Percentiles rank a stretch among this genome's conserved stretches.
Conservation (phyloP, 139 green algal genomes). For the Desmodesmus armatus region DNA sequence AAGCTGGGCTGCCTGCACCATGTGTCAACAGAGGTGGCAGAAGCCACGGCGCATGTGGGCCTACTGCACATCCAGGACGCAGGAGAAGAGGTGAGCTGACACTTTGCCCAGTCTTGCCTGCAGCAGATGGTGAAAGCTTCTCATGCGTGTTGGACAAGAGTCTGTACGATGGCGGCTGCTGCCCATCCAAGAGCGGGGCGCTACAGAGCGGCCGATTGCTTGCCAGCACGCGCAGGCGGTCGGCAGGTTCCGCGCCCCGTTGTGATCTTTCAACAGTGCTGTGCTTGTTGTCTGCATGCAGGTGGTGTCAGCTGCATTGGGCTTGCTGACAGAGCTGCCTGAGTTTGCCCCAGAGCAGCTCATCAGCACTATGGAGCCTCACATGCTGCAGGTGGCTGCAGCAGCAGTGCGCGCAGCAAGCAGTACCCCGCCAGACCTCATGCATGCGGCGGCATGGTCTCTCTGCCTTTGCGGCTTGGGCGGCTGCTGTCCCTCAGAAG, state of each 20-base stretch:
- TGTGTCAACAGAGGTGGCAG: background rate
- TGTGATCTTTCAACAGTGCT: too few species aligned
- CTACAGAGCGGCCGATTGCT: background rate
- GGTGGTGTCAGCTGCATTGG: conserved; percentile 1
- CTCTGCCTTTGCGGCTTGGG: conserved; percentile 5
- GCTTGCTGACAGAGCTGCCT: conserved; percentile 30
- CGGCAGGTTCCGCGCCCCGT: background rate
- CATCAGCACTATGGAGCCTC: conserved; percentile 4
- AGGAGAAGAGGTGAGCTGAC: background rate
- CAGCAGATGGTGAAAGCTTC: too few species aligned
- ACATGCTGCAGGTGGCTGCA: conserved; percentile 22
- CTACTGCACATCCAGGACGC: background rate
- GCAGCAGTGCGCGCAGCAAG: conserved; percentile 9
- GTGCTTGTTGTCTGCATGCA: background rate
- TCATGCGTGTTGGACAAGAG: too few species aligned
- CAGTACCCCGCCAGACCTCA: background rate
- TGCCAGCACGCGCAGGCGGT: background rate
- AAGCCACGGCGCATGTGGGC: background rate
- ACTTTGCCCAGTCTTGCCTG: too few species aligned
- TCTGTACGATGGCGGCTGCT: background rate
- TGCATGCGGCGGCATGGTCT: conserved; percentile 28
- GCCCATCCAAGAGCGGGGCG: too few species aligned
- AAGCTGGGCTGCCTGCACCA: conserved; percentile 46
- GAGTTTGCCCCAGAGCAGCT: conserved; percentile 49
- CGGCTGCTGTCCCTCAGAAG: conserved; percentile 3